Percentiles rank a stretch among this genome's conserved stretches.
Evolutionary conservation across 2,329 filamentous ascomycete species (phyloP).

Genomic region (Herpotrichia juniperi): DNA sequence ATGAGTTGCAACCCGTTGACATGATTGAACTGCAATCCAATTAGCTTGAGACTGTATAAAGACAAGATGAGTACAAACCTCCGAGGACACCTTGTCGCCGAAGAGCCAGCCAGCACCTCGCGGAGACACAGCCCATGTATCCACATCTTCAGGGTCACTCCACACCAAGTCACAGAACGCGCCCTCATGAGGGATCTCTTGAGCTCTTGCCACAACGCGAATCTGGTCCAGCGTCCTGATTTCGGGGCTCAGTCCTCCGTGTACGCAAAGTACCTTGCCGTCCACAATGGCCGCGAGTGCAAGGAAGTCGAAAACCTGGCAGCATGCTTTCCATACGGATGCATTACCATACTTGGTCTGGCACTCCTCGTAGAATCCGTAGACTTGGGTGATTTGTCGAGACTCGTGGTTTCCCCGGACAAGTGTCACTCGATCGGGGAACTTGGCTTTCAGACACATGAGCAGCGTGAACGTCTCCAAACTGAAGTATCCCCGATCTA

Average conservation of each 20-base stretch:
- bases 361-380: slow-evolving; percentile 99
- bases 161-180: slow-evolving; percentile 98
- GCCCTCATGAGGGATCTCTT: slow-evolving; percentile 97
- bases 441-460: slow-evolving; percentile 76
- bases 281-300: slow-evolving; percentile 97
- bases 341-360: slow-evolving; percentile 98
- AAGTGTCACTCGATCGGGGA: slow-evolving; percentile 73
- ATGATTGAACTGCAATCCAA: slow-evolving; percentile 66
- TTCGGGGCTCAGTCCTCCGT: slow-evolving; percentile 96
- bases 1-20: slow-evolving; percentile 76
- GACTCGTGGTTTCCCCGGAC: slow-evolving; percentile 92
- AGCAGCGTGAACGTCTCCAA: slow-evolving; percentile 74
- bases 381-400: slow-evolving; percentile 98
- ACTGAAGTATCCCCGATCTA: slow-evolving; percentile 74
- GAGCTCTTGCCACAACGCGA: slow-evolving; percentile 74
- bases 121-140: slow-evolving; percentile 73
- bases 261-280: slow-evolving; percentile 98
- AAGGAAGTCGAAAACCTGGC: slow-evolving; percentile 97
- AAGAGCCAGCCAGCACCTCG: slow-evolving; percentile 73
- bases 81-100: slow-evolving; percentile 73
- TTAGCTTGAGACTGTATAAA: background rate
- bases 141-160: slow-evolving; percentile 78
- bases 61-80: slow-evolving; percentile 47
- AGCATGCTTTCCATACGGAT: slow-evolving; percentile 99
- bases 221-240: slow-evolving; percentile 94